These are phyloP conservation scores for Boletus rex-veris DNA, from an alignment of 768 basidiomycete species.

Conservation along the genomic window DNA sequence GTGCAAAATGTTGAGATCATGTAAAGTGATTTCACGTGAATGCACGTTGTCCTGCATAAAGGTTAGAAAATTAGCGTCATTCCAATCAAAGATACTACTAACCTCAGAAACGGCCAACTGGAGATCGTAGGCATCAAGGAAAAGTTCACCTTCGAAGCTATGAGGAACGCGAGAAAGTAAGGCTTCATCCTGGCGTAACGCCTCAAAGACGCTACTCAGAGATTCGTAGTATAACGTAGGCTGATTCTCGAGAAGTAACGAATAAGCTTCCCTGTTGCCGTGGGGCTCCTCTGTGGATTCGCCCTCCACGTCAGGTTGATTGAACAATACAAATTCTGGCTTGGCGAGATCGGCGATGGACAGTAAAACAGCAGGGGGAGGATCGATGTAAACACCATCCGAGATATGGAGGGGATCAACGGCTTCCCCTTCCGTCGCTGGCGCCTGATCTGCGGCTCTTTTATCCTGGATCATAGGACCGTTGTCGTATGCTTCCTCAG, in stretches of 20 bases:
- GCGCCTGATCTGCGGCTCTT: constrained; percentile 10
- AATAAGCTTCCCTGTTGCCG: constrained; percentile 17
- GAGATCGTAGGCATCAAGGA: constrained; percentile 69
- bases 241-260: constrained; percentile 55
- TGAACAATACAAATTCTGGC: constrained; percentile 52
- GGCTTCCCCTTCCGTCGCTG: constrained; percentile 10
- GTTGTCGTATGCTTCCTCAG: constrained; percentile 6
- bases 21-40: constrained; percentile 64
- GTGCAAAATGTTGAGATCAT: constrained; percentile 69
- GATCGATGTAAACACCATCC: constrained; percentile 70
- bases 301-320: constrained; percentile 39
- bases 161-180: constrained; percentile 44
- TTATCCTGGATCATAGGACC: constrained; percentile 6
- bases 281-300: constrained; percentile 19
- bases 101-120: constrained; percentile 67
- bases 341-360: constrained; percentile 40
- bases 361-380: constrained; percentile 66
- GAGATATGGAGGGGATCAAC: constrained; percentile 56
- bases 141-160: constrained; percentile 56
- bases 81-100: neutral
- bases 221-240: constrained; percentile 80
- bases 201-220: constrained; percentile 64
- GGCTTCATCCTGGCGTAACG: constrained; percentile 59
- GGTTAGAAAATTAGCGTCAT: constrained; percentile 2
- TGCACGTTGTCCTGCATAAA: constrained; percentile 60